A percentile compares a stretch with the other conserved stretches of the same genome.
Evolutionary conservation across 2,329 filamentous ascomycete genomes (phyloP).

Genomic region (Colletotrichum zoysiae): DNA sequence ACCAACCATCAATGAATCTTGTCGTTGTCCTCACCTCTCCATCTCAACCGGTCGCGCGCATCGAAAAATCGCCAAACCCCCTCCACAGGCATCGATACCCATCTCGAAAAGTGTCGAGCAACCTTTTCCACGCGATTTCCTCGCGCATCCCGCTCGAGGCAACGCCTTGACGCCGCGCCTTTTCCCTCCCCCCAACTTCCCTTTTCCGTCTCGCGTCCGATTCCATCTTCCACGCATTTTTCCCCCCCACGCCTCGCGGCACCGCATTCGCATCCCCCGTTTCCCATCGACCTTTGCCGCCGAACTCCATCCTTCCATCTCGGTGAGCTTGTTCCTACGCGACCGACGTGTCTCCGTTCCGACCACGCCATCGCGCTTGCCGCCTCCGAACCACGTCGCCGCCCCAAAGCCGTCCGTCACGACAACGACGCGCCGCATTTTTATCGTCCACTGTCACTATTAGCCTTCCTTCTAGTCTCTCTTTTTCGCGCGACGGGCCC

Average conservation of each 20-base stretch:
- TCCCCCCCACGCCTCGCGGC: constrained; percentile 42
- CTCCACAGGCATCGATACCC: constrained; percentile 70
- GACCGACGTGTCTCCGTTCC: constrained; percentile 38
- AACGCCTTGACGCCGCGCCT: constrained; percentile 57
- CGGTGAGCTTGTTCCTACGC: constrained; percentile 34
- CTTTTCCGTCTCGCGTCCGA: constrained; percentile 57
- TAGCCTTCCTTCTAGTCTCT: constrained; percentile 41
- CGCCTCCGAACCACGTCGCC: constrained; percentile 31
- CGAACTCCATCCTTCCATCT: constrained; percentile 40
- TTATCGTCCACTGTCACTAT: constrained; percentile 28
- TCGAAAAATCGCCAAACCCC: constrained; percentile 71
- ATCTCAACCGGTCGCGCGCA: constrained; percentile 68
- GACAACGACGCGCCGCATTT: constrained; percentile 41
- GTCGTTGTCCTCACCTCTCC: constrained; percentile 65
- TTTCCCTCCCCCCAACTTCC: constrained; percentile 52
- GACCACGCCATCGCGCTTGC: constrained; percentile 33
- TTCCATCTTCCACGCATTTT: constrained; percentile 47
- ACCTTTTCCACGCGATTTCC: constrained; percentile 67
- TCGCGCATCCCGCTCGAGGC: constrained; percentile 58
- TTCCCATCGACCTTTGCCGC: constrained; percentile 26
- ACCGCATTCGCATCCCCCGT: constrained; percentile 32
- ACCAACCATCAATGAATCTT: constrained; percentile 64
- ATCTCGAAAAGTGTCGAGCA: constrained; percentile 66
- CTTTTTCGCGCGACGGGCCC: constrained; percentile 41
- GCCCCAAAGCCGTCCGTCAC: not conserved